phyloP scores from a whole-genome alignment of 352 stramenopile species.

The Aphanomyces astaci region DNA sequence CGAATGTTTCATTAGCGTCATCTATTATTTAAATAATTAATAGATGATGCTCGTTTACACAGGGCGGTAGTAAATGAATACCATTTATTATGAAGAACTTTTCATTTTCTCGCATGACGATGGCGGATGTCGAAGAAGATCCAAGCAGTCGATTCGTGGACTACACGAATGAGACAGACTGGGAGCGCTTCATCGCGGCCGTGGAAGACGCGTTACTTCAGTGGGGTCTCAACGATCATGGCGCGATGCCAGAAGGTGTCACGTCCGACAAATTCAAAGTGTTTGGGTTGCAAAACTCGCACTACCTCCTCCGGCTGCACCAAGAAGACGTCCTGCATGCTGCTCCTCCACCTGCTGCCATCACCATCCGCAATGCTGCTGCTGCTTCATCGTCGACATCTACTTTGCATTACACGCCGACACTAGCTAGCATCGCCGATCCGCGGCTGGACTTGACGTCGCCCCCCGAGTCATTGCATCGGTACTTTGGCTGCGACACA shows the following conservation, averaged over 20 bases:
- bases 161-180: constrained; percentile 74
- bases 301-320: constrained; percentile 10
- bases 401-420: constrained; percentile 70
- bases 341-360: no score
- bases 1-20: no score
- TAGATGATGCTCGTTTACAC: no score
- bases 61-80: no score
- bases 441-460: constrained; percentile 35
- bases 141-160: constrained; percentile 79
- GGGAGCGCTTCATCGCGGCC: constrained; percentile 73
- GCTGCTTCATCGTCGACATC: no score
- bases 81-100: neutral
- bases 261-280: constrained; percentile 8
- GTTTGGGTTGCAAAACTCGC: neutral
- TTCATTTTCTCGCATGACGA: neutral
- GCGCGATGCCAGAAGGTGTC: constrained; percentile 32
- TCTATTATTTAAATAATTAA: no score
- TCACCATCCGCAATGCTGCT: no score
- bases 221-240: constrained; percentile 60
- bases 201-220: constrained; percentile 61
- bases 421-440: constrained; percentile 65
- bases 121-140: constrained; percentile 69
- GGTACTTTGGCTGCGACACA: constrained; percentile 66
- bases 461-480: constrained; percentile 26
- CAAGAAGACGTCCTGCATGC: neutral